A percentile compares a stretch with the other conserved stretches of the same genome.
Evolutionary conservation across 2,329 filamentous ascomycete species (phyloP).

Genomic region (Diaporthe sp.): DNA sequence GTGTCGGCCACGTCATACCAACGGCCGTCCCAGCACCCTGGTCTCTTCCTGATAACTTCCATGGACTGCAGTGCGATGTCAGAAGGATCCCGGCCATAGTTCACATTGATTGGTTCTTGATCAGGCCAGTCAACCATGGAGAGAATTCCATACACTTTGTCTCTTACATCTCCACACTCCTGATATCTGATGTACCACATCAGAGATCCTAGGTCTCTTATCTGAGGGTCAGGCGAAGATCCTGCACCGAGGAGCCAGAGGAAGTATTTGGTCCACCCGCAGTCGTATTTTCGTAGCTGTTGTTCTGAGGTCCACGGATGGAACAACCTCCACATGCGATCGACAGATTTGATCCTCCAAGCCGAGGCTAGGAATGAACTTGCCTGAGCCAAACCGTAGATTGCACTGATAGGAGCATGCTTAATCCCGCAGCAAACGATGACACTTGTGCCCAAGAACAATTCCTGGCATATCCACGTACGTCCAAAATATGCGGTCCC

Average conservation of each 20-base stretch:
- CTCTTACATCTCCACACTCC: not conserved
- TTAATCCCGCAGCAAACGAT: not conserved
- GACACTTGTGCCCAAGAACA: not conserved
- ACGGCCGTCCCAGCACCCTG: not conserved
- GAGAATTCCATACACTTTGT: not conserved
- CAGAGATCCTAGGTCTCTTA: not conserved
- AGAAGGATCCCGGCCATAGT: not conserved
- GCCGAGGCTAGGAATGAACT: not conserved
- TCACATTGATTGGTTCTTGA: not conserved
- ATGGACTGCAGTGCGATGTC: not conserved
- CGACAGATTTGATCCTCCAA: not conserved
- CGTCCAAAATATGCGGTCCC: not conserved
- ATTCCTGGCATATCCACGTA: not conserved
- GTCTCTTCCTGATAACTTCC: not conserved
- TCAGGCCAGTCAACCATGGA: not conserved
- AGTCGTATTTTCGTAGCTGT: not conserved
- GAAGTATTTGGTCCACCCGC: not conserved
- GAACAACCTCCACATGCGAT: not conserved
- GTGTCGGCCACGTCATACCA: not conserved
- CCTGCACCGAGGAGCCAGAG: not conserved
- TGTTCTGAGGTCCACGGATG: not conserved
- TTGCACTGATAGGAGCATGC: not conserved
- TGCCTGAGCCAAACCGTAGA: not conserved
- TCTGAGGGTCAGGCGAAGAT: not conserved
- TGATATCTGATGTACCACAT: not conserved